phyloP scores from a whole-genome alignment of 169 alveolate genomes.

The Toxoplasma gondii region DNA sequence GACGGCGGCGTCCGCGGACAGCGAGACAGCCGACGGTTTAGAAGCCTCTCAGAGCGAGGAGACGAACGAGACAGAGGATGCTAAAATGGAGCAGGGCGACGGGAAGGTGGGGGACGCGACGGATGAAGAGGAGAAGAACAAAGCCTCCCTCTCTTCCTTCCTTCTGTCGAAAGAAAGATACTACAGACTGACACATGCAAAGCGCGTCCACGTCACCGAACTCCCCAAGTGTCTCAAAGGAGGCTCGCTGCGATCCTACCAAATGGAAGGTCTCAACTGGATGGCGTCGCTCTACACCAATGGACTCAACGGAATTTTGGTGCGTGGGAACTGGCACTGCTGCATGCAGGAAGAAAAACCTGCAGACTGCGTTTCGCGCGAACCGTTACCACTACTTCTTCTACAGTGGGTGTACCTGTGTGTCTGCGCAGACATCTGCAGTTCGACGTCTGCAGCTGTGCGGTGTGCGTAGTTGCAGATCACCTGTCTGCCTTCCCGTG shows the following conservation, averaged over 20 bases:
- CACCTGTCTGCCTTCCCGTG: too few relatives aligned
- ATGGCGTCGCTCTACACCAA: conserved; percentile 91
- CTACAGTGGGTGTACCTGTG: too few relatives aligned
- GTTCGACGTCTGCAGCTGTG: too few relatives aligned
- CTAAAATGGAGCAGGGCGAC: background rate
- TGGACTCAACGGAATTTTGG: conserved; percentile 91
- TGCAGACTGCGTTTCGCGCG: too few relatives aligned
- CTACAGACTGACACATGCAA: conserved; percentile 91
- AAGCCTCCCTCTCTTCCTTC: conserved; percentile 32
- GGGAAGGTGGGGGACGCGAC: background rate
- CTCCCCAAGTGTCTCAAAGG: conserved; percentile 91
- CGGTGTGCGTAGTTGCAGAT: too few relatives aligned
- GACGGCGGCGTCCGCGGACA: background rate
- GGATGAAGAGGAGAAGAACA: background rate
- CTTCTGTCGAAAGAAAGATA: conserved; percentile 76
- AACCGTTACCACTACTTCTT: too few relatives aligned
- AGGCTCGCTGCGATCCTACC: conserved; percentile 87
- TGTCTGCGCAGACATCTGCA: too few relatives aligned
- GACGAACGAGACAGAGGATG: background rate
- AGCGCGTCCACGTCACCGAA: conserved; percentile 77
- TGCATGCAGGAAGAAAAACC: background rate
- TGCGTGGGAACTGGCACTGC: background rate
- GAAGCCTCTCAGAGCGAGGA: background rate
- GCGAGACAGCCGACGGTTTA: background rate
- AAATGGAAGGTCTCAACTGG: conserved; percentile 92